phyloP scores from a whole-genome alignment of 345 rosid genomes.

The Draba incana region DNA sequence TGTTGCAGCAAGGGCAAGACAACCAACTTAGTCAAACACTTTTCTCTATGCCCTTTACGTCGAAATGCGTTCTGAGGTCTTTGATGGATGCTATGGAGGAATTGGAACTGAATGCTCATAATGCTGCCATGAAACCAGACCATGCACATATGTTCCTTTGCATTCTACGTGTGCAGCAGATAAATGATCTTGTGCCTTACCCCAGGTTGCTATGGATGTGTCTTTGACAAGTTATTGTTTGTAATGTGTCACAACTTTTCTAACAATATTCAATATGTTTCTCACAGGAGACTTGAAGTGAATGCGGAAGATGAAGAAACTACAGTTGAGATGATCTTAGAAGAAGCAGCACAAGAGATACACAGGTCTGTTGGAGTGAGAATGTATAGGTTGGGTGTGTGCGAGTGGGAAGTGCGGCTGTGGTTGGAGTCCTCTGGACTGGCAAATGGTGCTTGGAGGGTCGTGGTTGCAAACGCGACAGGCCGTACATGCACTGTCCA shows the following conservation, averaged over 20 bases:
- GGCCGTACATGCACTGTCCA: conserved; percentile 92
- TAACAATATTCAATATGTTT: conserved; percentile 38
- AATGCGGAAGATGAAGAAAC: conserved; percentile 71
- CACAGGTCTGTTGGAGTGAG: conserved; percentile 81
- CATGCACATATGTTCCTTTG: conserved; percentile 98
- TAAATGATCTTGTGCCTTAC: conserved; percentile 87
- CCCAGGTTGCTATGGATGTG: conserved; percentile 58
- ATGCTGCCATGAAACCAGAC: conserved; percentile 74
- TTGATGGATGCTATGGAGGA: conserved; percentile 96
- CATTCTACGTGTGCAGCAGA: conserved; percentile 81
- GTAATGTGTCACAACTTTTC: conserved; percentile 12
- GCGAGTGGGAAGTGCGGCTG: conserved; percentile 98
- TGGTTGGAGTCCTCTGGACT: conserved; percentile 84
- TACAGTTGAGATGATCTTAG: conserved; percentile 69
- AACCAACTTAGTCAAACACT: conserved; percentile 49
- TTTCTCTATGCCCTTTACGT: conserved; percentile 64
- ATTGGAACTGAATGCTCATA: conserved; percentile 90
- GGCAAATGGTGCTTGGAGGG: conserved; percentile 98
- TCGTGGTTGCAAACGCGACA: conserved; percentile 81
- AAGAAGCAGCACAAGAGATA: conserved; percentile 75
- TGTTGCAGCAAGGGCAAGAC: conserved; percentile 64
- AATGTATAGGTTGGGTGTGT: conserved; percentile 91
- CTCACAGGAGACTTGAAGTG: conserved; percentile 79
- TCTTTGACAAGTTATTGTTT: conserved; percentile 18
- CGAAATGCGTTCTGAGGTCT: conserved; percentile 84